A percentile compares a stretch with the other conserved stretches of the same genome.
These are phyloP conservation scores for Erythrobasidium hasegawianum DNA, from an alignment of 1,284 basidiomycete species.

Conservation along the genomic window DNA sequence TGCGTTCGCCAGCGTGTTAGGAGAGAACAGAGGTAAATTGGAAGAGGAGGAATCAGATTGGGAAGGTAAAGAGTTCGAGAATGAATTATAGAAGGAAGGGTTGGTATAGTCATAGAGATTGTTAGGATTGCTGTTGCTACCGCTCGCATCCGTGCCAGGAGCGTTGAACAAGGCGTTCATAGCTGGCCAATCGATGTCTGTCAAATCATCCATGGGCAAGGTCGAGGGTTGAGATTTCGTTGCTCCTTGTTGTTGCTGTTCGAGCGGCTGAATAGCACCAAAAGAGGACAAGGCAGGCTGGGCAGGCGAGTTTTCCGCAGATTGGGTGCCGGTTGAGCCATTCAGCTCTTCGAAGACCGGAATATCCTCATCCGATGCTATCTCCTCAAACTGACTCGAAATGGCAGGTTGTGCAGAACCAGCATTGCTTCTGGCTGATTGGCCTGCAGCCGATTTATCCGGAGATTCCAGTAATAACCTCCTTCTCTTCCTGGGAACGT, in stretches of 20 bases:
- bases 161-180: slow-evolving; percentile 18
- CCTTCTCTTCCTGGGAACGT: slow-evolving; percentile 1
- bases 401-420: not conserved
- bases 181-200: slow-evolving; percentile 26
- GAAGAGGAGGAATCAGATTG: not conserved
- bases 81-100: not conserved
- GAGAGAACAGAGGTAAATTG: slow-evolving; percentile 5
- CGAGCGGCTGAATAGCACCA: no score
- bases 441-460: slow-evolving; percentile 4
- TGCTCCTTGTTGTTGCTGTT: not conserved
- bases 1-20: not conserved
- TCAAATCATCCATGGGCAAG: not conserved
- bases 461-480: slow-evolving; percentile 24
- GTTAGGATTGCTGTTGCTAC: not conserved
- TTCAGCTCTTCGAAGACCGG: not conserved
- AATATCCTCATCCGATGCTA: slow-evolving; percentile 25
- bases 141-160: not conserved
- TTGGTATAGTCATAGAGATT: not conserved
- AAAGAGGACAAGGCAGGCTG: not conserved
- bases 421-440: slow-evolving; percentile 1
- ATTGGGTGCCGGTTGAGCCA: not conserved
- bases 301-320: not conserved
- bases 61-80: not conserved
- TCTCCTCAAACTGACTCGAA: slow-evolving; percentile 28
- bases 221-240: not conserved